These are phyloP conservation scores for Penicillium frequentans DNA, from an alignment of 2,329 filamentous ascomycete genomes.

Conservation along the genomic window DNA sequence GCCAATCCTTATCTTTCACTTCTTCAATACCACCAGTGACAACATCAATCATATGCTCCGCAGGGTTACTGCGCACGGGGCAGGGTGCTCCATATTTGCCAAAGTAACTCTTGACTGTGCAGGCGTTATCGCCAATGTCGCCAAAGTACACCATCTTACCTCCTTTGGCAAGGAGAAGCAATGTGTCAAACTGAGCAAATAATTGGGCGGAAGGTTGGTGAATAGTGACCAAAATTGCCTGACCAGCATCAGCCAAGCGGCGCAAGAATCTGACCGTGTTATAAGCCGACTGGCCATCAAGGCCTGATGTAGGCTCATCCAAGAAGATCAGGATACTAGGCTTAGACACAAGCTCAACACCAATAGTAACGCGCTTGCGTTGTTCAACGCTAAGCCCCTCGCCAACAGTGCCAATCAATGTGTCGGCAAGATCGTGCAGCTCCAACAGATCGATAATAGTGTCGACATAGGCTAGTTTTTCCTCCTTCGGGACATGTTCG, in stretches of 20 bases:
- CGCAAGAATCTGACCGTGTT: conserved; percentile 66
- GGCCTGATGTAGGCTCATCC: conserved; percentile 69
- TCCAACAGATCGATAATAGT: conserved; percentile 65
- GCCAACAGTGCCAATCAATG: conserved; percentile 53
- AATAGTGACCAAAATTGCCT: conserved; percentile 70
- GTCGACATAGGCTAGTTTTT: conserved; percentile 66
- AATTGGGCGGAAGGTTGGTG: conserved; percentile 68
- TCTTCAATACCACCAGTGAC: conserved; percentile 46
- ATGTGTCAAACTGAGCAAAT: conserved; percentile 69
- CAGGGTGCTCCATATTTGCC: conserved; percentile 63
- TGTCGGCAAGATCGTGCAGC: conserved; percentile 63
- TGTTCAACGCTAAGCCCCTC: conserved; percentile 61
- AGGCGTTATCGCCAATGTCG: conserved; percentile 63
- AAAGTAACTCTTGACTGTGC: conserved; percentile 66
- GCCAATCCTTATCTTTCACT: conserved; percentile 55
- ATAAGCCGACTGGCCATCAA: conserved; percentile 67
- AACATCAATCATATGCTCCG: conserved; percentile 57
- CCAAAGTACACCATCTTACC: conserved; percentile 74
- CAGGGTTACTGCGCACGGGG: conserved; percentile 60
- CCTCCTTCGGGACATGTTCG: conserved; percentile 49
- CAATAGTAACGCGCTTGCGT: conserved; percentile 69
- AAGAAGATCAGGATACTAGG: conserved; percentile 67
- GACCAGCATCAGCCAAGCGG: conserved; percentile 63
- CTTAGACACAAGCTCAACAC: conserved; percentile 69
- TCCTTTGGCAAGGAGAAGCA: conserved; percentile 64